Conservation (phyloP, 2,329 filamentous ascomycete species). For the Phoma sp. region DNA sequence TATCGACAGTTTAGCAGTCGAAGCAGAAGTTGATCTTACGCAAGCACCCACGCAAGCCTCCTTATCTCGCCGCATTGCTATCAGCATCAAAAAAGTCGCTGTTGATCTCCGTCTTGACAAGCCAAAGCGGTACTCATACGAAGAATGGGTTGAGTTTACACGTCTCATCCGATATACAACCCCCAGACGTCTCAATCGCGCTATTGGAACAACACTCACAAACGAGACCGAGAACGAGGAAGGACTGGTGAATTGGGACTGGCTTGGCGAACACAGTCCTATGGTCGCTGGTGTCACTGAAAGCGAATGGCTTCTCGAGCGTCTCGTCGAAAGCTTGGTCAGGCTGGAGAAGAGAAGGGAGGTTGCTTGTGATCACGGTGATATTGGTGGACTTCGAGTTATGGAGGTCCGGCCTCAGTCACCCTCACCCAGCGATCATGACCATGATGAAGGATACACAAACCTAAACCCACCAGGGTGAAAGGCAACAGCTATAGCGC, state of each 20-base stretch:
- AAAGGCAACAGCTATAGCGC: no score
- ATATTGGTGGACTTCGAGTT: background rate
- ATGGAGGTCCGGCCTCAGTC: background rate
- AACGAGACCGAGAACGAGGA: slow-evolving; percentile 59
- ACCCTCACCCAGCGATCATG: background rate
- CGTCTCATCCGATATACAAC: slow-evolving; percentile 70
- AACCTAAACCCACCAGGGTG: background rate
- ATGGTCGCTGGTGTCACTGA: slow-evolving; percentile 70
- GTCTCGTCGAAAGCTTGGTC: slow-evolving; percentile 69
- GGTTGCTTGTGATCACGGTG: slow-evolving; percentile 7
- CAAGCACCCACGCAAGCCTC: slow-evolving; percentile 53
- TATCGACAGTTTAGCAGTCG: slow-evolving; percentile 18
- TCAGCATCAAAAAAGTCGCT: slow-evolving; percentile 73
- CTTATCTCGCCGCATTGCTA: slow-evolving; percentile 68
- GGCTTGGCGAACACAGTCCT: slow-evolving; percentile 73
- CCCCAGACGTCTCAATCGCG: slow-evolving; percentile 21
- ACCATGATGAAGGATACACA: background rate
- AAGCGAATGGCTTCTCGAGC: slow-evolving; percentile 71
- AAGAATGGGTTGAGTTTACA: slow-evolving; percentile 88
- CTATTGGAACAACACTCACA: slow-evolving; percentile 1
- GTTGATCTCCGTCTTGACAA: slow-evolving; percentile 66
- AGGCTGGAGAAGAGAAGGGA: slow-evolving; percentile 40
- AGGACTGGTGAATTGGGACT: slow-evolving; percentile 72
- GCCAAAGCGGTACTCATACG: slow-evolving; percentile 74
- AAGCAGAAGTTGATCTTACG: slow-evolving; percentile 19